phyloP scores from a whole-genome alignment of 495 filamentous ascomycete species.

The Lasiosphaeris hirsuta region DNA sequence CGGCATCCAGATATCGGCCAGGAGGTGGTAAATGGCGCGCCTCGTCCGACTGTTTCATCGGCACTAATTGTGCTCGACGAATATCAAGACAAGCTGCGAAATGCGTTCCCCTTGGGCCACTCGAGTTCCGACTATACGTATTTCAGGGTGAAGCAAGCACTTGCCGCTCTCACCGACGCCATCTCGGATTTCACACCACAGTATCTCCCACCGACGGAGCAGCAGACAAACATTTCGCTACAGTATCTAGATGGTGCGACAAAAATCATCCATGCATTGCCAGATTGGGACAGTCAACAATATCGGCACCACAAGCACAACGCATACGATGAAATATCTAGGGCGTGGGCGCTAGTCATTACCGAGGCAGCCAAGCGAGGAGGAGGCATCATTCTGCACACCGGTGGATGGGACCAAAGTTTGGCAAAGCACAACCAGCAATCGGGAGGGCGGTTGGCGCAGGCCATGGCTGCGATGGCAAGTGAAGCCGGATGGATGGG shows the following conservation, averaged over 20 bases:
- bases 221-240: constrained; percentile 72
- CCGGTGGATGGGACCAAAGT: constrained; percentile 89
- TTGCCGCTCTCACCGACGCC: constrained; percentile 79
- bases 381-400: constrained; percentile 86
- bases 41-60: constrained; percentile 75
- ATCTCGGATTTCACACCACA: constrained; percentile 91
- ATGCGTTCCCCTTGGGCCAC: constrained; percentile 85
- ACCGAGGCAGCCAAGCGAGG: constrained; percentile 87
- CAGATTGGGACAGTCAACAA: constrained; percentile 78
- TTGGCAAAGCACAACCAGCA: constrained; percentile 84
- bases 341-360: constrained; percentile 90
- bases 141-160: constrained; percentile 80
- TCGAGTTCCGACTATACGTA: constrained; percentile 88
- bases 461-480: constrained; percentile 74
- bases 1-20: constrained; percentile 76
- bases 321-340: constrained; percentile 92
- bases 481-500: constrained; percentile 75
- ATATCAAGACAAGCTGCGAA: constrained; percentile 72
- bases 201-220: constrained; percentile 87
- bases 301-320: constrained; percentile 90
- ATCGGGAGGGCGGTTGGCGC: constrained; percentile 76
- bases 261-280: constrained; percentile 81
- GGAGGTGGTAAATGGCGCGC: constrained; percentile 81
- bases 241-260: constrained; percentile 86
- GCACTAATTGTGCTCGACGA: constrained; percentile 74